Percentiles rank a stretch among this genome's conserved stretches.
Conservation (phyloP, 2,329 filamentous ascomycete species). For the Colletotrichum simmondsii region DNA sequence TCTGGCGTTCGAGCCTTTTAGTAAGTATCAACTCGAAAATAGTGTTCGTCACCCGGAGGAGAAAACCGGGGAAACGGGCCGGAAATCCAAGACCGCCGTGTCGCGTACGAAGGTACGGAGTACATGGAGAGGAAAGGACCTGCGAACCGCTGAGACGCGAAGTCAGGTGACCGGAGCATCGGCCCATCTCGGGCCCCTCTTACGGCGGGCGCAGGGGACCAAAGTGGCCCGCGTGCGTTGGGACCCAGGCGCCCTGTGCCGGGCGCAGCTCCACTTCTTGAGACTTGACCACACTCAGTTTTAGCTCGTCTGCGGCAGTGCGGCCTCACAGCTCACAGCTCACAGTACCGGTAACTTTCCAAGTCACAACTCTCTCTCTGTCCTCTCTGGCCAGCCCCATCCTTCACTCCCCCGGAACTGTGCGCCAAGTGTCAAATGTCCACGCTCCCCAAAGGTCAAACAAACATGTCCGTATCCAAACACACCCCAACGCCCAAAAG, state of each 20-base stretch:
- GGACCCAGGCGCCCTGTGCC: slow-evolving; percentile 20
- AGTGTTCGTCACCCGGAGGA: not conserved
- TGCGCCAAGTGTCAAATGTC: not conserved
- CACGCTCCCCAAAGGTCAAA: slow-evolving; percentile 15
- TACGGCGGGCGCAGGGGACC: slow-evolving; percentile 2
- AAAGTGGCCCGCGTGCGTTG: slow-evolving; percentile 14
- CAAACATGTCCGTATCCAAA: not conserved
- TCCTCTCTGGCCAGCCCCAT: not conserved
- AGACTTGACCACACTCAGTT: slow-evolving; percentile 5
- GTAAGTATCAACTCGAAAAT: too few relatives aligned
- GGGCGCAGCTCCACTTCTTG: not conserved
- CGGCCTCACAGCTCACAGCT: not conserved
- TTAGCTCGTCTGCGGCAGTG: not conserved
- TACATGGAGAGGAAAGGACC: not conserved
- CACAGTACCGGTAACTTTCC: not conserved
- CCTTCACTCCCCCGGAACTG: not conserved
- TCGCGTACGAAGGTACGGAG: not conserved
- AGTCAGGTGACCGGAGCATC: slow-evolving; percentile 27
- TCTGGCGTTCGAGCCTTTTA: not conserved
- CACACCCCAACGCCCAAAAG: not conserved
- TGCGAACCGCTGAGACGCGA: slow-evolving; percentile 14
- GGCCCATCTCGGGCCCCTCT: slow-evolving; percentile 8
- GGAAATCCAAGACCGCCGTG: not conserved
- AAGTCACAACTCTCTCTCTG: not conserved
- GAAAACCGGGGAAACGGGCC: not conserved